Base-by-base conservation (phyloP, 2,329 filamentous ascomycete species). In the Furcasterigmium furcatum region DNA sequence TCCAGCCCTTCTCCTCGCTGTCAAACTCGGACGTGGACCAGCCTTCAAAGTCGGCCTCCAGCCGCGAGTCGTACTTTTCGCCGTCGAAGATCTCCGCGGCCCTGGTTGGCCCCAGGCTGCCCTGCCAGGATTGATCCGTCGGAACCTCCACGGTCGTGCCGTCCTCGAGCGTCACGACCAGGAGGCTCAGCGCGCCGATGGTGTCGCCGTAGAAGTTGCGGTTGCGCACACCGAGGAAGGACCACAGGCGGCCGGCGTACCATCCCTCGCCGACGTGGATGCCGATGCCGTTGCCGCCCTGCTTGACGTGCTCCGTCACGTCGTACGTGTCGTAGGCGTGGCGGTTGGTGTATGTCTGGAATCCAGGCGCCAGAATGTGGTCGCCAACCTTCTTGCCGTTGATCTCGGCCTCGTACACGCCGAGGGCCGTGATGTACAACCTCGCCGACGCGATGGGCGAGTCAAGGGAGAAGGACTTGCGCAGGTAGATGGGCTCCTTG, bases 241-340 rank as follows among this genome's bases (percentile, higher is more conserved):
- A 51, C 8, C 71, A n/a, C n/a, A n/a, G n/a, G n/a, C n/a, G 52
- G 2, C 71, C 69, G 19, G 58, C 53, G 38, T 65, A 78, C 76
- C 76, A 80, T 2, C 77, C 75, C 50, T 77, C 73, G 3, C 63
- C 73, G 34, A 77, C 63, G 9, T 65, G 64, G 5, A 66, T 63
- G 1, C 62, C 68, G 39, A 77, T 58, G 0, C 58, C 58, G 7
- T 25, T 30, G 38, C 59, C 61, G 53, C 46, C 3, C 52, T 51
- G 4, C 55, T 56, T n/a, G 2, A 80, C 45, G 0, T 73, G 59
- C 1, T 60, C 48, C 0, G 67, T 70, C 1, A 81, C 71, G 48
- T 82, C 75, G 47, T 74, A 77, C 0, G 71, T 74, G 43, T 80
- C 69, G 47, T 81, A 83, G 2, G 68, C 62, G n/a, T 74, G 67